A percentile compares a stretch with the other conserved stretches of the same genome.
Evolutionary conservation across 2,329 filamentous ascomycete species (phyloP).

Genomic region (Hysterium pulicare): DNA sequence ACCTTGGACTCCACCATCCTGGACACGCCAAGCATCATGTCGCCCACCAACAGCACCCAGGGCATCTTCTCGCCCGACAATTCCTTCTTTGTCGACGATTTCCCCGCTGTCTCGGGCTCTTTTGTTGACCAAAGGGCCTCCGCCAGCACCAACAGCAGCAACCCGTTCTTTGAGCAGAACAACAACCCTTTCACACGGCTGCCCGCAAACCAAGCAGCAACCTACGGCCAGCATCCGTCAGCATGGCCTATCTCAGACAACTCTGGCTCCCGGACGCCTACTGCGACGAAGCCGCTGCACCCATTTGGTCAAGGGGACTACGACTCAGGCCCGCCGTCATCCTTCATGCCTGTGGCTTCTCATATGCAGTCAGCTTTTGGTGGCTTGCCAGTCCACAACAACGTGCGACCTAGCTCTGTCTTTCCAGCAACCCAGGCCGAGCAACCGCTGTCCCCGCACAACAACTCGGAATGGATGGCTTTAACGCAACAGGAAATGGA

Average conservation of each 20-base stretch:
- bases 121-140: constrained; percentile 36
- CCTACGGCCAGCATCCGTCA: constrained; percentile 46
- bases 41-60: constrained; percentile 45
- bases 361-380: constrained; percentile 35
- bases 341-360: constrained; percentile 42
- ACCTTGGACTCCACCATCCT: constrained; percentile 47
- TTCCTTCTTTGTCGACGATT: constrained; percentile 49
- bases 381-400: constrained; percentile 34
- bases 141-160: constrained; percentile 40
- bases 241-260: constrained; percentile 61
- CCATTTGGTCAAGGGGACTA: constrained; percentile 53
- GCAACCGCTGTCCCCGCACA: constrained; percentile 59
- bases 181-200: constrained; percentile 64
- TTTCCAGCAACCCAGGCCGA: constrained; percentile 44
- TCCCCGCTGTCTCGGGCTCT: constrained; percentile 38
- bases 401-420: constrained; percentile 48
- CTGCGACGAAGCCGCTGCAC: constrained; percentile 70
- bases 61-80: constrained; percentile 53
- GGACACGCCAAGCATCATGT: constrained; percentile 45
- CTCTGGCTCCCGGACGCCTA: constrained; percentile 71
- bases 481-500: constrained; percentile 51
- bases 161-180: constrained; percentile 48
- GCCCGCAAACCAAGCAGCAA: constrained; percentile 45
- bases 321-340: constrained; percentile 43
- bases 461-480: constrained; percentile 57